A percentile compares a stretch with the other conserved stretches of the same genome.
Conservation (phyloP, 768 basidiomycete species). For the Pleurotus giganteus region DNA sequence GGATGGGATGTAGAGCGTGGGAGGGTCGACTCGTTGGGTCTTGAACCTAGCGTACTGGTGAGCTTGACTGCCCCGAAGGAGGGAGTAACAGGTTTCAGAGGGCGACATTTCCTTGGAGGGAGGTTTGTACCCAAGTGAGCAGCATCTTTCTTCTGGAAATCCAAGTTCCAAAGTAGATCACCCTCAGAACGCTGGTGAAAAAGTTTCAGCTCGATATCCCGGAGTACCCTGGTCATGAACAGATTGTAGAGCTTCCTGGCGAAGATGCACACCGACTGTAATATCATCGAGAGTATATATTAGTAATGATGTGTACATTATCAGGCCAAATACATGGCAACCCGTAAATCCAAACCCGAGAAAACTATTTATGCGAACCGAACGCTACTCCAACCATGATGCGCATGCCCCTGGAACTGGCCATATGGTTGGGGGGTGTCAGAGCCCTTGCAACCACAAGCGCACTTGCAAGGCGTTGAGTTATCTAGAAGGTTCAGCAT, state of each 20-base stretch:
- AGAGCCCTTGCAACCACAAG: neutral
- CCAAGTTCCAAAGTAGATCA: neutral
- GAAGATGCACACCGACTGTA: conserved; percentile 2
- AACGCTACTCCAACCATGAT: conserved; percentile 1
- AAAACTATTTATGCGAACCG: neutral
- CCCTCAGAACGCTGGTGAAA: conserved; percentile 61
- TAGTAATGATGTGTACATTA: too few relatives aligned
- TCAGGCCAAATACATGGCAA: too few relatives aligned
- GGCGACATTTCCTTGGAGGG: conserved; percentile 91
- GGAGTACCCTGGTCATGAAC: conserved; percentile 71
- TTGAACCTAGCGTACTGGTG: conserved; percentile 78
- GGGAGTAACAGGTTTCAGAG: conserved; percentile 74
- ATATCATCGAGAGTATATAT: neutral
- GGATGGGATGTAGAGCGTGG: conserved; percentile 96
- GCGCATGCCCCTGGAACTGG: neutral
- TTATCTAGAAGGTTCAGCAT: neutral
- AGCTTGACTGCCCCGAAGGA: conserved; percentile 94
- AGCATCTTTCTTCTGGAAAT: neutral
- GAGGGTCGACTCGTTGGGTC: conserved; percentile 47
- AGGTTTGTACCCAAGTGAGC: conserved; percentile 87
- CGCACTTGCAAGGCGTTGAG: neutral
- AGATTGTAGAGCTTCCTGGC: conserved; percentile 77
- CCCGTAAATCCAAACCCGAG: neutral
- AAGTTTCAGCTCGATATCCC: conserved; percentile 82
- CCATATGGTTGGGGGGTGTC: neutral